Evolutionary conservation across 2,329 filamentous ascomycete genomes (phyloP).

Genomic region (Ceratocystis cubensis): DNA sequence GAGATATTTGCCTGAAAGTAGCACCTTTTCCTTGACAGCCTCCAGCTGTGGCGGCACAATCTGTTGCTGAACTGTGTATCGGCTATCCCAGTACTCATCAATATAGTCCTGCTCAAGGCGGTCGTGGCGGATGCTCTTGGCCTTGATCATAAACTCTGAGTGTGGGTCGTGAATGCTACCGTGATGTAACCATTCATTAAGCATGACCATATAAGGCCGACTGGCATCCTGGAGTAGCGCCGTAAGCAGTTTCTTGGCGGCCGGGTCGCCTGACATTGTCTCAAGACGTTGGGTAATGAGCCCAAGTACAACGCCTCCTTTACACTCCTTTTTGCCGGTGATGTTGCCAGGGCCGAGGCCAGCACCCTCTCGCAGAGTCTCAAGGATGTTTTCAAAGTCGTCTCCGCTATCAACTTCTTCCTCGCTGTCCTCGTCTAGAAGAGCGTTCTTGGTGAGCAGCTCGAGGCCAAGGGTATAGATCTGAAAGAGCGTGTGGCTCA

Average conservation of each 20-base stretch:
- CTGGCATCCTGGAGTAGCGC: slow-evolving; percentile 77
- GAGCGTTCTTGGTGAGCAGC: slow-evolving; percentile 72
- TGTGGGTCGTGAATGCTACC: slow-evolving; percentile 91
- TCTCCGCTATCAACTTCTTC: slow-evolving; percentile 63
- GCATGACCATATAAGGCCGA: slow-evolving; percentile 90
- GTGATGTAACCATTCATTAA: slow-evolving; percentile 97
- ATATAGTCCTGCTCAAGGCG: slow-evolving; percentile 91
- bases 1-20: slow-evolving; percentile 91
- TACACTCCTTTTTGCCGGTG: slow-evolving; percentile 81
- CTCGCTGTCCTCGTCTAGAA: slow-evolving; percentile 70
- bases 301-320: slow-evolving; percentile 88
- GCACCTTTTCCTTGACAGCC: slow-evolving; percentile 81
- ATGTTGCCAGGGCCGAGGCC: slow-evolving; percentile 68
- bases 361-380: slow-evolving; percentile 75
- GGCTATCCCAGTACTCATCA: slow-evolving; percentile 97
- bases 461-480: slow-evolving; percentile 80
- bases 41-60: slow-evolving; percentile 88
- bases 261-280: slow-evolving; percentile 85
- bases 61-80: slow-evolving; percentile 85
- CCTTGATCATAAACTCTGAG: slow-evolving; percentile 85
- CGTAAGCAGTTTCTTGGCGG: slow-evolving; percentile 68
- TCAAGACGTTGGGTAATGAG: slow-evolving; percentile 74
- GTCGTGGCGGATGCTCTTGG: slow-evolving; percentile 87
- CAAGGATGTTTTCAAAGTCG: slow-evolving; percentile 85
- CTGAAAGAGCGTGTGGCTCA: slow-evolving; percentile 81